Percentiles rank a stretch among this genome's conserved stretches.
Evolutionary conservation across 495 filamentous ascomycete genomes (phyloP).

Genomic region (Podospora pseudoanserina): DNA sequence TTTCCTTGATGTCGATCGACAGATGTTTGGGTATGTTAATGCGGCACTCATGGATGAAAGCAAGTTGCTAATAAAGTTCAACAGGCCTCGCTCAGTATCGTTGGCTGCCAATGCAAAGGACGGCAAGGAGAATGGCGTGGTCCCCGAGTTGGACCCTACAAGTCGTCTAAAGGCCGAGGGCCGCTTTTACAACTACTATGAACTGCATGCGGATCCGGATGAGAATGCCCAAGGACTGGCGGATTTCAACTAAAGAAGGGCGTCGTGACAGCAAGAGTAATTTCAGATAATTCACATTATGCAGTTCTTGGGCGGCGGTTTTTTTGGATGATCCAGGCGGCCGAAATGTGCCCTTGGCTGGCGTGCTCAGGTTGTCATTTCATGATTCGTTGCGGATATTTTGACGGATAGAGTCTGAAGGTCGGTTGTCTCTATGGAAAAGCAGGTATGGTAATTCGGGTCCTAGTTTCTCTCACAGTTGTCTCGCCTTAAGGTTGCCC

Average conservation of each 20-base stretch:
- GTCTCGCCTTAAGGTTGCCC: background rate
- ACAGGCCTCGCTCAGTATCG: slow-evolving; percentile 50
- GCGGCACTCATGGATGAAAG: background rate
- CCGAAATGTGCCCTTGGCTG: background rate
- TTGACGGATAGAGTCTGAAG: background rate
- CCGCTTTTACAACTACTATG: slow-evolving; percentile 61
- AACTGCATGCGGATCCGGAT: slow-evolving; percentile 54
- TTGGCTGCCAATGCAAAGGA: slow-evolving; percentile 37
- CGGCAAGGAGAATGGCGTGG: slow-evolving; percentile 58
- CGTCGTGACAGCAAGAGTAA: background rate
- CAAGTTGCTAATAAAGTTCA: slow-evolving; percentile 16
- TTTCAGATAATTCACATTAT: background rate
- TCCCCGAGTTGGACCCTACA: slow-evolving; percentile 59
- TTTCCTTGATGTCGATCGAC: slow-evolving; percentile 76
- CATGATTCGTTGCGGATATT: background rate
- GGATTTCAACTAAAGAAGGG: slow-evolving; percentile 34
- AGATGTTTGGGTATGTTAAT: slow-evolving; percentile 72
- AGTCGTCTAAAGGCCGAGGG: slow-evolving; percentile 60
- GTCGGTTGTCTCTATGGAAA: background rate
- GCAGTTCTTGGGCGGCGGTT: background rate
- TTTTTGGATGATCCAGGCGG: background rate
- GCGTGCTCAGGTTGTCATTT: background rate
- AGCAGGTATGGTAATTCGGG: background rate
- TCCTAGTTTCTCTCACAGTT: background rate
- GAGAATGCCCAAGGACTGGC: slow-evolving; percentile 40